Percentiles rank a stretch among this genome's conserved stretches.
Evolutionary conservation across 805 yeast genomes (phyloP).

Genomic region (Kluyveromyces dobzhanskii): DNA sequence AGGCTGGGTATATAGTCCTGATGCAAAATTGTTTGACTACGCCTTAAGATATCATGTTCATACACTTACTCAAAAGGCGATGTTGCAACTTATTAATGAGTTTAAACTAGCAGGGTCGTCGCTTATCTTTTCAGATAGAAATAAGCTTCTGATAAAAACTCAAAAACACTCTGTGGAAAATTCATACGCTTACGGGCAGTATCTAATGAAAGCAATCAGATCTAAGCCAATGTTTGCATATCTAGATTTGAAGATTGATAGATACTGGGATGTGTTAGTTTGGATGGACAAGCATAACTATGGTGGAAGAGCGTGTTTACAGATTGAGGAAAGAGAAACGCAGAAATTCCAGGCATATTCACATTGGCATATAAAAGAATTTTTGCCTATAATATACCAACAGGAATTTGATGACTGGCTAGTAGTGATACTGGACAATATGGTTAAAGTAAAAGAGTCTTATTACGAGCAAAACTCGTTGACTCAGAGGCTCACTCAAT

Average conservation of each 20-base stretch:
- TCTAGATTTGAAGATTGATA: conserved; percentile 62
- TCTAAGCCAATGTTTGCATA: conserved; percentile 76
- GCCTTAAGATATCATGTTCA: conserved; percentile 80
- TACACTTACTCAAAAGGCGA: conserved; percentile 73
- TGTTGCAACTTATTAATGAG: conserved; percentile 70
- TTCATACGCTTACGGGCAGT: conserved; percentile 86
- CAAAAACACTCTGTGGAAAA: conserved; percentile 71
- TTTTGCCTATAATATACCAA: conserved; percentile 66
- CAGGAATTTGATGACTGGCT: conserved; percentile 87
- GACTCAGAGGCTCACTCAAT: conserved; percentile 62
- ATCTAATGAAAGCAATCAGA: conserved; percentile 67
- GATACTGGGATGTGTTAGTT: conserved; percentile 85
- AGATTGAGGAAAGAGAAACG: conserved; percentile 29
- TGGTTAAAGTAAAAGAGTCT: conserved; percentile 45
- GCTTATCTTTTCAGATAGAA: conserved; percentile 73
- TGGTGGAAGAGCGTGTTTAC: conserved; percentile 56
- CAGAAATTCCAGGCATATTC: conserved; percentile 38
- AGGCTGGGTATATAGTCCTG: conserved; percentile 76
- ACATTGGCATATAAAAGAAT: conserved; percentile 73
- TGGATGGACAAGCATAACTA: conserved; percentile 94
- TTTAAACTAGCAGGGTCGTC: conserved; percentile 71
- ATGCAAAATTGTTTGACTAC: conserved; percentile 68
- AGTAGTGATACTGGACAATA: conserved; percentile 60
- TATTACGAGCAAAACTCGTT: conserved; percentile 27
- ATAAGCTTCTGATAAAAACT: conserved; percentile 65